Base-by-base conservation (phyloP, 345 rosid species). In the Sisymbrium altissimum region DNA sequence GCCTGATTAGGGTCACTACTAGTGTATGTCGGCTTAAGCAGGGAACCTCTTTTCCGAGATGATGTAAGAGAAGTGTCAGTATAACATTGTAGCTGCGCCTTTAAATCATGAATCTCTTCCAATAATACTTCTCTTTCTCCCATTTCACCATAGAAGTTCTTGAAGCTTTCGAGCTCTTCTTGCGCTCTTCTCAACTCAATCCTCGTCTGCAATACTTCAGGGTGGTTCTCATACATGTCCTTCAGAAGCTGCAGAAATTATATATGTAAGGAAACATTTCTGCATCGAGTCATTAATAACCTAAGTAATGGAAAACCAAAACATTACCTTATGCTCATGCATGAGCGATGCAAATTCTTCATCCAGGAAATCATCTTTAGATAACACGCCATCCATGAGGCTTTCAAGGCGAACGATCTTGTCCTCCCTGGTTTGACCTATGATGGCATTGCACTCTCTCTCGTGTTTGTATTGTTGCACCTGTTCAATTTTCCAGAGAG, bases 381-480 rank as follows among this genome's bases (percentile, higher is more conserved):
- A 85, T 79, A 96, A 86, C 75, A 92, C 95, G 62, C 99, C 98
- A 76, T 90, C 98, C 96, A 96, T 86, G 54, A 96, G 97, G 83
- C 96, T 78, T 83, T 92, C 98, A 53, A 96, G 93, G 56, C 93
- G 95, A 76, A 84, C 79, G 85, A 96, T 90, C 83, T 90, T 96
- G 48, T 92, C 97, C 78, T 96, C 98, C 81, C 86, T 89, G 40
- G 93, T 92, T 83, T 90, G 90, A 66, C 86, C 89, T 73, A 96
- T 92, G 68, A 92, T 78, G 56, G 97, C 89, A 80, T 86, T 92
- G 86, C 98, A 96, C 71, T 96, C 99, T 58, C 99, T 86, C 81
- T 92, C 99, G 77, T 96, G 98, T 84, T 92, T 92, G 86, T 90
- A 92, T 71, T 92, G 99, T 80, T 92, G 96, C 66, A 92, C 96